Percentiles rank a stretch among this genome's conserved stretches.
phyloP scores from a whole-genome alignment of 2,329 filamentous ascomycete genomes.

The Penicillium crustosum region DNA sequence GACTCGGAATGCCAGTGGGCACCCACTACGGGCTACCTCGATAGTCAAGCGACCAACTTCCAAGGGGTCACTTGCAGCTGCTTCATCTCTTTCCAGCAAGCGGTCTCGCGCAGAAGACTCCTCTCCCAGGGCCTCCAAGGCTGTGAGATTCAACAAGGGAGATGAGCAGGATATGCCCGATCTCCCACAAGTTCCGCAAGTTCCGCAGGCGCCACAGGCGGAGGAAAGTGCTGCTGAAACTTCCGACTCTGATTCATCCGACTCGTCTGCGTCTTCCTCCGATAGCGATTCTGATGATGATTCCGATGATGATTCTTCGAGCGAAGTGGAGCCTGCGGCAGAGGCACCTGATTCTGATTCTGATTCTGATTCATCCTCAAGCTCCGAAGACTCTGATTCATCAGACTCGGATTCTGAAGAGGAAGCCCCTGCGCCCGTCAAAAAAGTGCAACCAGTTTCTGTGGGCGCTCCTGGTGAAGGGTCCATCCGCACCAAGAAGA shows the following conservation, averaged over 20 bases:
- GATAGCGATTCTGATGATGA: slow-evolving; percentile 14
- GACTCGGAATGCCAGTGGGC: slow-evolving; percentile 6
- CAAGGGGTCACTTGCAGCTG: slow-evolving; percentile 18
- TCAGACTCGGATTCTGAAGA: slow-evolving; percentile 30
- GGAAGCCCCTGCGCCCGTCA: slow-evolving; percentile 17
- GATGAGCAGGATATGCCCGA: slow-evolving; percentile 16
- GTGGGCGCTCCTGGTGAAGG: slow-evolving; percentile 51
- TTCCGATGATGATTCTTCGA: slow-evolving; percentile 19
- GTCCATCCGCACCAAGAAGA: slow-evolving; percentile 50
- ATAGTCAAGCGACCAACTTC: slow-evolving; percentile 22
- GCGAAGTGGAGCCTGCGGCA: slow-evolving; percentile 20
- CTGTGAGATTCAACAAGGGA: slow-evolving; percentile 34
- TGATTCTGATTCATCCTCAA: slow-evolving; percentile 18
- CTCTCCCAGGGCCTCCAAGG: slow-evolving; percentile 33
- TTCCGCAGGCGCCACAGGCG: slow-evolving; percentile 12
- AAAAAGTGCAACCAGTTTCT: slow-evolving; percentile 14
- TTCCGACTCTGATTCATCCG: slow-evolving; percentile 12
- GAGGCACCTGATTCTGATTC: slow-evolving; percentile 6
- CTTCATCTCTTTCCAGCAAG: slow-evolving; percentile 24
- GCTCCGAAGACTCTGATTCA: slow-evolving; percentile 41
- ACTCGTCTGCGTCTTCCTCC: slow-evolving; percentile 13
- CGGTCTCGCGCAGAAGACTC: slow-evolving; percentile 21
- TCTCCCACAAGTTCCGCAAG: slow-evolving; percentile 11
- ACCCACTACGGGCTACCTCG: slow-evolving; percentile 19
- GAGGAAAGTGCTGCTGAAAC: slow-evolving; percentile 12